These are phyloP conservation scores for Talaromyces borbonicus DNA, from an alignment of 495 filamentous ascomycete species.

Conservation along the genomic window DNA sequence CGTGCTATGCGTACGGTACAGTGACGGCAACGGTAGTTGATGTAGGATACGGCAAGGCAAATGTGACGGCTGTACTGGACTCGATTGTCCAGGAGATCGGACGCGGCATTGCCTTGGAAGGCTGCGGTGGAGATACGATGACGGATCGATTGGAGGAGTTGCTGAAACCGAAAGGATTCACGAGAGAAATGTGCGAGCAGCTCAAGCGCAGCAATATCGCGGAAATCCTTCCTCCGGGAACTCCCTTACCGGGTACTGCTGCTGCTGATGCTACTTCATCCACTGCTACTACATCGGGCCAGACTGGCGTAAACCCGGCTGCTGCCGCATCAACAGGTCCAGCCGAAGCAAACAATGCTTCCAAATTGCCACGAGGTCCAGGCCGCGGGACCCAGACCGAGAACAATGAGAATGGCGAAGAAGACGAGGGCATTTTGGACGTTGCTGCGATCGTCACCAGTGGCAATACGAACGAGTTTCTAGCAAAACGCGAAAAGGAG, in stretches of 20 bases:
- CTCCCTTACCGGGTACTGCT: slow-evolving; percentile 44
- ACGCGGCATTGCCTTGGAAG: slow-evolving; percentile 51
- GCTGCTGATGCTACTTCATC: slow-evolving; percentile 11
- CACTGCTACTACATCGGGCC: too few relatives aligned
- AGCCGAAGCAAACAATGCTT: slow-evolving; percentile 22
- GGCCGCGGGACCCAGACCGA: slow-evolving; percentile 40
- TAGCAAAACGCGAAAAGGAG: slow-evolving; percentile 85
- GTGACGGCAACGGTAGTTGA: slow-evolving; percentile 74
- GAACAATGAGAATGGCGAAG: slow-evolving; percentile 37
- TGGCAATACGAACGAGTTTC: slow-evolving; percentile 84
- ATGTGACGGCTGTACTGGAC: slow-evolving; percentile 80
- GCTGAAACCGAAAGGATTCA: slow-evolving; percentile 60
- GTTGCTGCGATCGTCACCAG: slow-evolving; percentile 88
- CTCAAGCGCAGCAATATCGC: slow-evolving; percentile 82
- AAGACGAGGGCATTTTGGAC: slow-evolving; percentile 80
- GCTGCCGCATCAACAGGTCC: slow-evolving; percentile 45
- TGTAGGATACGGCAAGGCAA: slow-evolving; percentile 81
- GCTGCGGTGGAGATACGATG: slow-evolving; percentile 80
- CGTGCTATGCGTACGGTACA: slow-evolving; percentile 73
- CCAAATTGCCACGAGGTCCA: slow-evolving; percentile 37
- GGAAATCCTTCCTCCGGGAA: slow-evolving; percentile 69
- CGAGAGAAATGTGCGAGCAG: slow-evolving; percentile 87
- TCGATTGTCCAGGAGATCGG: slow-evolving; percentile 55
- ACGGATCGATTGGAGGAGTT: slow-evolving; percentile 64
- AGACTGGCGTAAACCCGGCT: slow-evolving; percentile 50